Evolutionary conservation across 2,329 filamentous ascomycete species (phyloP), one percentile per base, ranked within the genome.

Genomic region (Huntiella decipiens): DNA sequence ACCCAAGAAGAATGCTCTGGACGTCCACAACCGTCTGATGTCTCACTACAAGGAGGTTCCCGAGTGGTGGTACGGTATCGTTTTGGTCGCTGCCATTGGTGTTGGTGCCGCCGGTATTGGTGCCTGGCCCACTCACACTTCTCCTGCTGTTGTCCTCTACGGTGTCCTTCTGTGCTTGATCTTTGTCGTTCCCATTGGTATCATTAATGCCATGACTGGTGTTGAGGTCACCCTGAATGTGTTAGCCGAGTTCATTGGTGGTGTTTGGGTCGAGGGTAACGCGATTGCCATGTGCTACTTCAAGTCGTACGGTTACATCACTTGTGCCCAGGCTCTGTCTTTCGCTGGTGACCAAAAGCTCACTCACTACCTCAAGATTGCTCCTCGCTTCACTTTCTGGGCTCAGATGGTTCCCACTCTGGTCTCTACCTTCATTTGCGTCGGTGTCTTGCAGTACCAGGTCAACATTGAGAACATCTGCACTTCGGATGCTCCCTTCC

Each of bases 341-440:
- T 72, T 71, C 54, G 64, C 60, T 48, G 64, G 64, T 51, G 66
- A 66, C 51, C 55, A 66, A 33, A 68, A 68, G 55, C 63, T 68
- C 11, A 66, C 65, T 6, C 66, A 68, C 51, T 75, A 75, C 56
- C 65, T 72, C 59, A 75, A 75, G 60, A 73, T 77, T 13, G 72
- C 74, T 4, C 74, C 74, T 0, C 66, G 69, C 8, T 66, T 74
- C 28, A 71, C 73, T 3, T 78, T 77, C 52, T 58, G 63, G 16
- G 72, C 71, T 1, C 73, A 77, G 56, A 70, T 77, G 54, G 60
- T 70, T 7, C 71, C 72, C 32, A 77, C 70, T 2, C 60, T 75
- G 15, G 57, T 72, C 15, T 68, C 66, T 41, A 70, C 66, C 1
- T 60, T 73, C 39, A 63, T 71, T 37, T 68, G 65, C 50, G 64